Base-by-base conservation (phyloP, 352 stramenopile genomes). In the Phytophthora pistaciae region DNA sequence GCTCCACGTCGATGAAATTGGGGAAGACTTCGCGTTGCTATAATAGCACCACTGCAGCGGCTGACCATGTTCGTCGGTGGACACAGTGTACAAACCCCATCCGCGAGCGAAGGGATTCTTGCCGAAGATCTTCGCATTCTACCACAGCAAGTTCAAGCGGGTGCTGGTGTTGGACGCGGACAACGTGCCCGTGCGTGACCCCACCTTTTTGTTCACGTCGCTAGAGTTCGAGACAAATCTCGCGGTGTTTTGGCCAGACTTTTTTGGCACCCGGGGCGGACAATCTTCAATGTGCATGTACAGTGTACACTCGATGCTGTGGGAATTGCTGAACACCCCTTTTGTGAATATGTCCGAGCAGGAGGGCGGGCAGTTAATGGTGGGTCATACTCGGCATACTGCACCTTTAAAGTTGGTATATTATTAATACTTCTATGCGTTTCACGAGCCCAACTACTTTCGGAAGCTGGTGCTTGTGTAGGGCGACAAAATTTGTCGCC, bases 331-430 rank as follows among this genome's bases (percentile, higher is more conserved):
- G 4, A 74, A 66, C 18, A 23, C 77, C 11, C 46, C 67, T 2
- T 82, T 79, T 40, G 69, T 83, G 11, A 58, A 84, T 66, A 83
- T 83, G 80, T 88, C 87, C 61, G 82, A 90, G 74, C 82, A 90
- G 66, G 79, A 90, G 48, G 85, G 79, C 36, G 78, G 82, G 0
- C 82, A 90, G 56, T 21, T 90, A 20, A 49, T 87, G 13, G 54
- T 90, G 18, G 70, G 84, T 53, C 70, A 68, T 9, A 49, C 31
- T 44, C 79, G 71, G 18, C 71, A 75, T 20, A 50, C 65, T 0
- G 62, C 60, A 16, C 67, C 79, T 20, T 48, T 86, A 4, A 49
- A 75, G 5, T 57, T 68, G 14, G 68, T 84, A 29, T 66, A 80
- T 27, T 27, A 27, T 27, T n/a, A n/a, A n/a, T n/a, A n/a, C 50